phyloP scores from a whole-genome alignment of 345 rosid genomes.

The Cardiospermum halicacabum region DNA sequence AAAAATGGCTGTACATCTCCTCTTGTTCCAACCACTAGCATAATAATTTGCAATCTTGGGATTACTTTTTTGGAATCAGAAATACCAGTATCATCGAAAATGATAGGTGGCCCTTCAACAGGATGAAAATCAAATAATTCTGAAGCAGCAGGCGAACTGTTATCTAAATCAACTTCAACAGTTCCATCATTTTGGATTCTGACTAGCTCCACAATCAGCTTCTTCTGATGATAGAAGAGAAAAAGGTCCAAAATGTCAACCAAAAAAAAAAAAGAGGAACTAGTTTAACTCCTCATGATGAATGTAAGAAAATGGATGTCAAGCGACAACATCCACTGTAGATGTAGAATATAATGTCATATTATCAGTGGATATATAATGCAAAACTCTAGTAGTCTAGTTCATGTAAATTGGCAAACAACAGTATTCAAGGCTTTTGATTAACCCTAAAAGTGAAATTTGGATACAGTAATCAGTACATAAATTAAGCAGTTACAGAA shows the following conservation, averaged over 20 bases:
- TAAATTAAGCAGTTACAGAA: slow-evolving; percentile 5
- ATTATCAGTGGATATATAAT: not conserved
- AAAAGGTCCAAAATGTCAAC: not conserved
- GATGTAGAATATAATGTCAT: not conserved
- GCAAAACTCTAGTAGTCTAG: not conserved
- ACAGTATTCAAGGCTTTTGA: not conserved
- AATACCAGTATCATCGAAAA: slow-evolving; percentile 31
- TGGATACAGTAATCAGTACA: not conserved
- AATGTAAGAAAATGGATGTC: not conserved
- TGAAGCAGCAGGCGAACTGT: slow-evolving; percentile 63
- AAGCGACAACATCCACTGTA: not conserved
- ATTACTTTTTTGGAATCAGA: slow-evolving; percentile 48
- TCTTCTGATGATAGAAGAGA: slow-evolving; percentile 44
- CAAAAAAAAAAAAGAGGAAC: too few species aligned
- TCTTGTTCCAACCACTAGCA: slow-evolving; percentile 97
- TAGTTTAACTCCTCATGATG: not conserved
- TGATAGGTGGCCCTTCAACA: slow-evolving; percentile 40
- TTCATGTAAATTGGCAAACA: not conserved
- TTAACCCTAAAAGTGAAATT: not conserved
- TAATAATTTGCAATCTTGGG: slow-evolving; percentile 70
- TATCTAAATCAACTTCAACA: slow-evolving; percentile 78
- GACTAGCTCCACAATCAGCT: slow-evolving; percentile 77
- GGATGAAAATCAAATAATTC: slow-evolving; percentile 71
- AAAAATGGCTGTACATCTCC: slow-evolving; percentile 98
- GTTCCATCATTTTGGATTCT: slow-evolving; percentile 93